phyloP scores from a whole-genome alignment of 75 land plant species.

The Chamaecyparis obtusa region DNA sequence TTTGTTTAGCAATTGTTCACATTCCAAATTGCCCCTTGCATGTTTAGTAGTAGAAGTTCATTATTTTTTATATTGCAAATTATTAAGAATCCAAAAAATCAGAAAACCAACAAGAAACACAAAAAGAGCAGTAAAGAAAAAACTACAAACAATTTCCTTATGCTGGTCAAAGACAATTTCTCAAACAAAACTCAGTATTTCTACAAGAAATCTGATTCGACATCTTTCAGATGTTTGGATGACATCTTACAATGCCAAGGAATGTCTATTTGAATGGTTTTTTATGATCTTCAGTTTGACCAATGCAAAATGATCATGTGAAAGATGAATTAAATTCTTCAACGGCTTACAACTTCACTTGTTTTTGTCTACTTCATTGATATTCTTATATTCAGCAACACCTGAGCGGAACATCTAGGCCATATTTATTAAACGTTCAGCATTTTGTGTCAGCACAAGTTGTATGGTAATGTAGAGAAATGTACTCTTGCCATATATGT shows the following conservation, averaged over 20 bases:
- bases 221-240: neutral
- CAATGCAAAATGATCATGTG: slow-evolving; percentile 5
- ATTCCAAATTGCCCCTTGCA: no score
- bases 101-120: no score
- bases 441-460: neutral
- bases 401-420: neutral
- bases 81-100: no score
- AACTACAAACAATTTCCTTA: no score
- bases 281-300: slow-evolving; percentile 21
- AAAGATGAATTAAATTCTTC: neutral
- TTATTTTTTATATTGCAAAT: no score
- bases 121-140: no score
- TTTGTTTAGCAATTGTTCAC: no score
- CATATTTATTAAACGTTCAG: slow-evolving; percentile 5
- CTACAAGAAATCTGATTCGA: no score
- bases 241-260: neutral
- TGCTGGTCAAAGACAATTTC: no score
- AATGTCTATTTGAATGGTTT: slow-evolving; percentile 12
- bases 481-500: neutral
- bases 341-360: no score
- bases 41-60: no score
- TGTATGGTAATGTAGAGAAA: neutral
- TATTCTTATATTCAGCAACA: neutral
- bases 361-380: slow-evolving; percentile 3
- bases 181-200: no score